Conservation (phyloP, 305 asterid species). For the Fraxinus albicans region DNA sequence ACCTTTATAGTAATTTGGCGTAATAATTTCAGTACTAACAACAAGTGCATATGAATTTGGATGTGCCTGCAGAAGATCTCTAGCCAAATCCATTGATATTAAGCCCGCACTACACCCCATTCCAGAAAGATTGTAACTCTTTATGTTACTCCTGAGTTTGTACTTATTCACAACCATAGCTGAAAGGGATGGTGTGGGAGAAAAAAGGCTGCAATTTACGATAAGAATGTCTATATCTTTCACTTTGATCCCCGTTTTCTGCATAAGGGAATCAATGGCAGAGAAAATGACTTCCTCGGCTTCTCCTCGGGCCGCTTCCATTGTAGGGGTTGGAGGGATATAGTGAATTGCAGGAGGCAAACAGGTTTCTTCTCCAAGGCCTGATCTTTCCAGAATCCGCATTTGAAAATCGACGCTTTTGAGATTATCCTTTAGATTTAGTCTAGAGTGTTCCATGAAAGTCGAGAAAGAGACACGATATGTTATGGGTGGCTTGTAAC, state of each 20-base stretch:
- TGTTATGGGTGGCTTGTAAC: slow-evolving; percentile 50
- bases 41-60: slow-evolving; percentile 46
- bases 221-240: slow-evolving; percentile 43
- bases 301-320: slow-evolving; percentile 47
- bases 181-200: slow-evolving; percentile 48
- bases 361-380: slow-evolving; percentile 54
- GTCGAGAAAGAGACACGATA: slow-evolving; percentile 52
- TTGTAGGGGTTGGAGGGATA: slow-evolving; percentile 49
- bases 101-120: slow-evolving; percentile 59
- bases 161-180: slow-evolving; percentile 52
- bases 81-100: slow-evolving; percentile 44
- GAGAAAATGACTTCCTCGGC: slow-evolving; percentile 46
- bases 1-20: slow-evolving; percentile 44
- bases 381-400: slow-evolving; percentile 55
- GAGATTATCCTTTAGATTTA: slow-evolving; percentile 44
- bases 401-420: slow-evolving; percentile 51
- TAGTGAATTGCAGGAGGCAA: slow-evolving; percentile 40
- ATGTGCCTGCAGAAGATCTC: slow-evolving; percentile 47
- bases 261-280: slow-evolving; percentile 36
- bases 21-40: slow-evolving; percentile 45
- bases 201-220: slow-evolving; percentile 50
- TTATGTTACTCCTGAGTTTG: slow-evolving; percentile 42
- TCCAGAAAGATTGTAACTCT: slow-evolving; percentile 46
- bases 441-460: slow-evolving; percentile 53
- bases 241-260: slow-evolving; percentile 31